Base-by-base conservation (phyloP, 805 yeast genomes). In the Ogataea minuta region DNA sequence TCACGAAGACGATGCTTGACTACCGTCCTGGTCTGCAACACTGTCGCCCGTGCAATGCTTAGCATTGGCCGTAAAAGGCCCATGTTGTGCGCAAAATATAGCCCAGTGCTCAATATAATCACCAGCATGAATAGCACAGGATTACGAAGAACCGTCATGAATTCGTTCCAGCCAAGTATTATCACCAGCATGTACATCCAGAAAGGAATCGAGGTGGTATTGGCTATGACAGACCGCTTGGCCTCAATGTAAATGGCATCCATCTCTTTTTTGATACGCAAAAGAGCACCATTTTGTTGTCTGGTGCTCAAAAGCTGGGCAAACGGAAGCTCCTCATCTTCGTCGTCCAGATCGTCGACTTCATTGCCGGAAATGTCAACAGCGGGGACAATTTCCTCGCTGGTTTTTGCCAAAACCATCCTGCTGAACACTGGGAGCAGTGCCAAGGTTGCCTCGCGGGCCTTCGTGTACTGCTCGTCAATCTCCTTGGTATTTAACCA, bases 131-230 rank as follows among this genome's bases (percentile, higher is more conserved):
- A 79, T 50, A 84, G 74, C n/a, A 91, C 53, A 36, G 99, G 97
- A 57, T 86, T 90, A 47, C 95, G 75, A 30, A 93, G 56, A 12
- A 93, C 77, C 8, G 93, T 83, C 84, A 89, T 76, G 50, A 93
- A 82, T 68, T 93, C 97, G 61, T 90, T 90, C 96, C 96, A 93
- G 8, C 99, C 99, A 15, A 93, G 68, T 3, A 85, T 79, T 2
- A 84, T 60, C 16, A 93, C 66, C 10, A 91, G 56, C 9, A 78
- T 64, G 64, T 87, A 89, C 41, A 93, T 77, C 68, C 83, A 93
- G 48, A 79, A 68, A 4, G 99, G 99, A 41, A 93, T 83, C 43
- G 82, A 80, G 0, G 95, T 78, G 9, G 79, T 75, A 33, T 83
- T 81, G 46, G 81, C 83, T 32, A 89, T 74, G 37, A 86, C 79